Percentiles rank a stretch among this genome's conserved stretches.
Evolutionary conservation across 2,329 filamentous ascomycete species (phyloP).

Genomic region (Pyrenochaeta sp.): DNA sequence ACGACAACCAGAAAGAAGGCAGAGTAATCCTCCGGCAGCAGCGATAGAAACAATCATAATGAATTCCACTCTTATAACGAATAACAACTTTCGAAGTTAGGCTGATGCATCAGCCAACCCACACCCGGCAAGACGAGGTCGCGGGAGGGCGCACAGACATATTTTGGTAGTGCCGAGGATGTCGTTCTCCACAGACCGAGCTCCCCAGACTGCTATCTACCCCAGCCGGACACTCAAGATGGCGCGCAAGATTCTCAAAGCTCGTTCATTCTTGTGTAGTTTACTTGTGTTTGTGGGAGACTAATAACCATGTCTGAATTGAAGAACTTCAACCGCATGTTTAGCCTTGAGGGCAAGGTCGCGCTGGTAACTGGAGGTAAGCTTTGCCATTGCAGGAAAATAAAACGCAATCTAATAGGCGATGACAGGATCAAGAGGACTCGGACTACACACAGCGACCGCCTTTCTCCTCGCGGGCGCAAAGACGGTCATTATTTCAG

Average conservation of each 20-base stretch:
- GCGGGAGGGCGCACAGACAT: slow-evolving; percentile 28
- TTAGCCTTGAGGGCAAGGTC: slow-evolving; percentile 49
- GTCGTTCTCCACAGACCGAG: slow-evolving; percentile 36
- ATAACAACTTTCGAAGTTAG: slow-evolving; percentile 14
- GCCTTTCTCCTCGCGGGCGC: slow-evolving; percentile 52
- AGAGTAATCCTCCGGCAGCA: slow-evolving; percentile 10
- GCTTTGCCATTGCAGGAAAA: neutral
- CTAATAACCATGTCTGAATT: slow-evolving; percentile 41
- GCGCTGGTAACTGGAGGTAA: slow-evolving; percentile 49
- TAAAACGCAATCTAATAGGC: neutral
- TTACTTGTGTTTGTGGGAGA: slow-evolving; percentile 3
- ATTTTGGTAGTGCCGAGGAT: slow-evolving; percentile 32
- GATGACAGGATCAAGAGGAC: slow-evolving; percentile 49
- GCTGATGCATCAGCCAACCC: slow-evolving; percentile 25
- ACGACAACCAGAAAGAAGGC: neutral
- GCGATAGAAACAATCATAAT: slow-evolving; percentile 11
- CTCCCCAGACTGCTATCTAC: slow-evolving; percentile 24
- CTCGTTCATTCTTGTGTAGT: neutral
- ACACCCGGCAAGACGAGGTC: slow-evolving; percentile 20
- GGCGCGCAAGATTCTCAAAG: neutral
- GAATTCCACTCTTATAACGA: slow-evolving; percentile 15
- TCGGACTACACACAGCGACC: slow-evolving; percentile 51
- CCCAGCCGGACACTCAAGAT: slow-evolving; percentile 21
- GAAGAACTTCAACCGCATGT: slow-evolving; percentile 44
- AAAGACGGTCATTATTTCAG: slow-evolving; percentile 50